These are phyloP conservation scores for Trypethelium eluteriae DNA, from an alignment of 495 filamentous ascomycete genomes.

Conservation along the genomic window DNA sequence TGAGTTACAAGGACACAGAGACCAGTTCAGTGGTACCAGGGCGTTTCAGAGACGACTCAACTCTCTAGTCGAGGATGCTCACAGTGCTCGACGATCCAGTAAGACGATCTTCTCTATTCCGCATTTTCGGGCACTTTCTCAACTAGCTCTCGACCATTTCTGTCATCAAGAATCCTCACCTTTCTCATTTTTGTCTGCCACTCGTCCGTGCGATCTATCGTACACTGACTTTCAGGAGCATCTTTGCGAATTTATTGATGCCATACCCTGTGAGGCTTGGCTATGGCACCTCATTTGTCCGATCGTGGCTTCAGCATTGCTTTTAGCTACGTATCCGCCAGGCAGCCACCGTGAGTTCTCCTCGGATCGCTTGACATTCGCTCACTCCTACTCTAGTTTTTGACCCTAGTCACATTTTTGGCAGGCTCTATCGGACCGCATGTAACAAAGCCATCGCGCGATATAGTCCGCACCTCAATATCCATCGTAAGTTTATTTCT, in stretches of 20 bases:
- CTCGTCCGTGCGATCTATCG: neutral
- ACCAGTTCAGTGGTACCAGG: neutral
- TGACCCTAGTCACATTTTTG: neutral
- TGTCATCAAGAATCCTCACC: neutral
- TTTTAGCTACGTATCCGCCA: constrained; percentile 1
- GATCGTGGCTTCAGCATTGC: constrained; percentile 5
- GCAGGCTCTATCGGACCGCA: neutral
- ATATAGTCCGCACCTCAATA: neutral
- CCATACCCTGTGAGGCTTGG: constrained; percentile 12
- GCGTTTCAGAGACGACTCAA: neutral
- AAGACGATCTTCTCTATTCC: neutral
- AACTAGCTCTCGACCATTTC: constrained; percentile 12
- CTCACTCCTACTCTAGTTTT: neutral
- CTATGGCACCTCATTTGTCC: constrained; percentile 11
- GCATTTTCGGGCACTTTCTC: constrained; percentile 1
- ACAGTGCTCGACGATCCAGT: neutral
- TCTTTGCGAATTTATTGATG: neutral
- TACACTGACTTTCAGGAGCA: neutral
- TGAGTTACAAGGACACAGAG: neutral
- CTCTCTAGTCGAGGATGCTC: neutral
- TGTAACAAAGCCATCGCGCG: neutral
- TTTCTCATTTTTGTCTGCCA: constrained; percentile 4
- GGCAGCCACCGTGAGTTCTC: constrained; percentile 5
- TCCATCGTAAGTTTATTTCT: neutral
- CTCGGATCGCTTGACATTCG: neutral